Base-by-base conservation (phyloP, 2,329 filamentous ascomycete genomes). In the Fusarium odoratissimum region DNA sequence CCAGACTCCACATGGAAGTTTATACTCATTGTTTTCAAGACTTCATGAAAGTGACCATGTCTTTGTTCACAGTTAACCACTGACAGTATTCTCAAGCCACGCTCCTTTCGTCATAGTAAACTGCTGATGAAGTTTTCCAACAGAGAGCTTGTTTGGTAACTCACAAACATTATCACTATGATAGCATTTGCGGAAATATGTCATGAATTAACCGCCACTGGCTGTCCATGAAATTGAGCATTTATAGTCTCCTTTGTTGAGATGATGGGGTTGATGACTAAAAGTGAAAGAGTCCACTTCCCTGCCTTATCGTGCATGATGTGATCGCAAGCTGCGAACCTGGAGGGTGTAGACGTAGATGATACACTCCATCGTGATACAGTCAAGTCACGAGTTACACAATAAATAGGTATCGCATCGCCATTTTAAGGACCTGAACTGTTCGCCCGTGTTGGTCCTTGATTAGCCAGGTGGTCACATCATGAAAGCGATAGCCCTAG, bases 201-300 rank as follows among this genome's bases (percentile, higher is more conserved):
- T 25, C 2, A 52, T n/a, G 33, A 17, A 10, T n/a, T 11, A 17
- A 12, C 19, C 4, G 14, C 6, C 7, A 41, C 25, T n/a, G 6
- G 25, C 19, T 28, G 19, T 19, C 14, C 35, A 16, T 9, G 35
- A 41, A 30, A 8, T 11, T 52, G 19, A 40, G 23, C 23, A 17
- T 41, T 16, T 8, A 23, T 13, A 28, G 25, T 41, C 33, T 25
- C 35, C 25, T 17, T 41, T 54, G 49, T 40, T 54, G 35, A 41
- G 23, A 40, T 16, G 35, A 40, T 30, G 25, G 23, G 19, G 23
- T 17, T 41, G 49, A 54, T 54, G 49, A 54, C 49, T 54, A 54
- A 41, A n/a, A 41, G 35, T n/a, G 19, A 54, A 52, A 54, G 49
- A 54, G 35, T 40, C 49, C 49, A 54, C 49, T 30, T 8, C 35